Conservation (phyloP, 805 yeast species). For the Teunomyces tritomae region DNA sequence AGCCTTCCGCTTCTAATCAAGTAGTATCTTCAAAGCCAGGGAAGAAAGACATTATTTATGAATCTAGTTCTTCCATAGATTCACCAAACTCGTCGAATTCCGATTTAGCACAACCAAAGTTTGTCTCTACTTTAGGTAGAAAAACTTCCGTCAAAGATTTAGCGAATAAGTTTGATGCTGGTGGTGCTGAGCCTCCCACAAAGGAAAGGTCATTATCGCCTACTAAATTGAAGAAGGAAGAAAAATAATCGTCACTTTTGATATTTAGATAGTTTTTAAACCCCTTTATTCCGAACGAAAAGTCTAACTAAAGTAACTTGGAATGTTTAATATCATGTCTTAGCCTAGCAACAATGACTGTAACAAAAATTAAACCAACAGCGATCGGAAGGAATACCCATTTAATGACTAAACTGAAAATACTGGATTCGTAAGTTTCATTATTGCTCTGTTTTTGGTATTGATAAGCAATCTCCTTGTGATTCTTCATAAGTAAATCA, state of each 20-base stretch:
- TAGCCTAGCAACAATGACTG: conserved; percentile 48
- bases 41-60: conserved; percentile 26
- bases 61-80: conserved; percentile 5
- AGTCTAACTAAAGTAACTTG: conserved; percentile 45
- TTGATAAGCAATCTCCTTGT: conserved; percentile 34
- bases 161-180: conserved; percentile 26
- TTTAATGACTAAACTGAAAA: conserved; percentile 24
- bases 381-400: conserved; percentile 44
- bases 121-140: conserved; percentile 23
- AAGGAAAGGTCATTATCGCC: conserved; percentile 15
- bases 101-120: conserved; percentile 29
- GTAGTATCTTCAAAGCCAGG: conserved; percentile 24
- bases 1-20: neutral
- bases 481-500: conserved; percentile 39
- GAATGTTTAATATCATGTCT: conserved; percentile 64
- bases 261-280: neutral
- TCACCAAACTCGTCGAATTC: conserved; percentile 10
- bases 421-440: conserved; percentile 12
- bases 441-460: conserved; percentile 15
- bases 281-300: neutral
- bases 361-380: conserved; percentile 37
- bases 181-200: conserved; percentile 12
- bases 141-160: conserved; percentile 34
- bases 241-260: neutral
- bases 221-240: conserved; percentile 5